Base-by-base conservation (phyloP, 768 basidiomycete species). In the Leccinum subgranulosum region DNA sequence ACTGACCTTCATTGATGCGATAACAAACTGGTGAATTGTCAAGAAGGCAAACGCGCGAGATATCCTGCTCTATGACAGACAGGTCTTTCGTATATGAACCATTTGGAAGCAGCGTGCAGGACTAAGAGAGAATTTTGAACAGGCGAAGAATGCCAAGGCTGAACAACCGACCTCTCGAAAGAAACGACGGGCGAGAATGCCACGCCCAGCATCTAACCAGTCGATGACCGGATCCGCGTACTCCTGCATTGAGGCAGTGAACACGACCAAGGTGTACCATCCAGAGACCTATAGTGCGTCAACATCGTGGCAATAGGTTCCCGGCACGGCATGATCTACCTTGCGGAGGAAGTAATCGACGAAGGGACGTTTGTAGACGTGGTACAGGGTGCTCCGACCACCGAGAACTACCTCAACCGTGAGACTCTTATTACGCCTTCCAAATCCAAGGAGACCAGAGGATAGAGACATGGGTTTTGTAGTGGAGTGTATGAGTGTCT, bases 221-320 rank as follows among this genome's bases (percentile, higher is more conserved):
- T 99, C 97, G 64, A 99, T 99, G 28, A 99, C 95, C 0, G 97
- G 97, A 77, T 99, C 97, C 60, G 97, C 97, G 72, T 99, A 99
- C 74, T 99, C 97, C 68, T 94, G 90, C 92, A 99, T 93, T 9
- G 96, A 98, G 7, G 97, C 97, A 31, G 97, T 99, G 75, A 96
- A 99, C 61, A 99, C 94, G 53, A 99, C 94, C 58, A 99, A 83
- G 1, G 95, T 98, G 75, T 99, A 99, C 97, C 97, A 99, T 25
- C 87, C 81, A 29, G 97, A 95, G 41, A 98, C 96, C 95, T 98
- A 65, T n/a, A 45, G 57, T 29, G 49, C 23, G 51, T 69, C 49
- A 60, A 53, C 31, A 51, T 46, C 23, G 49, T 27, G 14, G 49
- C 7, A 33, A 54, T 57, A 15, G 6, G n/a, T 28, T 33, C 2